Base-by-base conservation (phyloP, 257 asterid genomes). In the Fraxinus quadrangulata region DNA sequence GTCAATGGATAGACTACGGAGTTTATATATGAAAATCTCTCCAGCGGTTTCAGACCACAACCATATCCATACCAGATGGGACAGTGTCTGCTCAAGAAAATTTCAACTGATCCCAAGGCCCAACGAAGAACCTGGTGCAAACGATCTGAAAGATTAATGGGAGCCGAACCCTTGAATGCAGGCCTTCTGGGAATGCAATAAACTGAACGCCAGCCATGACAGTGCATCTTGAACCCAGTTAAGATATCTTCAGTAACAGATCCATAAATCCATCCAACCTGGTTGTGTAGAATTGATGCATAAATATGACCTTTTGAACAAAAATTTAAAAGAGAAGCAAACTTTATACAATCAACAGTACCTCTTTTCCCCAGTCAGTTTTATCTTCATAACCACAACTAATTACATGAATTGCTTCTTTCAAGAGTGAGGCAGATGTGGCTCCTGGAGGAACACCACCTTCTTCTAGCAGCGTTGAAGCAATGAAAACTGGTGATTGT, bases 291-390 rank as follows among this genome's bases (percentile, higher is more conserved):
- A 70, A 59, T 21, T 75, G 40, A 56, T 70, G 71, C 31, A 31
- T 4, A 59, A 34, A 21, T 31, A 17, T 17, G n/a, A 54, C 11
- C n/a, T 17, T 17, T 54, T 6, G 3, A 69, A 68, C 0, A 16
- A 6, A 77, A 70, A 26, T 39, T 36, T n/a, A 13, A 0, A 0
- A 19, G 34, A 14, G 26, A 39, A 30, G 31, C n/a, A 49, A 76
- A 9, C 54, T 42, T 54, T 6, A 75, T 72, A 72, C 6, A 47
- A 21, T 39, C 39, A 80, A 19, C 16, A 33, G 10, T 86, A 94
- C 98, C 97, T 94, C 99, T 83, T 89, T 94, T 51, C 99, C 97
- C 99, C 99, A 94, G 54, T 94, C 99, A 9, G 99, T 84, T 92
- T 94, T 94, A 76, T 92, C 99, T 85, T 94, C 99, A 26, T 94